Conservation (phyloP, 2,329 filamentous ascomycete genomes). For the Verticillium dahliae region DNA sequence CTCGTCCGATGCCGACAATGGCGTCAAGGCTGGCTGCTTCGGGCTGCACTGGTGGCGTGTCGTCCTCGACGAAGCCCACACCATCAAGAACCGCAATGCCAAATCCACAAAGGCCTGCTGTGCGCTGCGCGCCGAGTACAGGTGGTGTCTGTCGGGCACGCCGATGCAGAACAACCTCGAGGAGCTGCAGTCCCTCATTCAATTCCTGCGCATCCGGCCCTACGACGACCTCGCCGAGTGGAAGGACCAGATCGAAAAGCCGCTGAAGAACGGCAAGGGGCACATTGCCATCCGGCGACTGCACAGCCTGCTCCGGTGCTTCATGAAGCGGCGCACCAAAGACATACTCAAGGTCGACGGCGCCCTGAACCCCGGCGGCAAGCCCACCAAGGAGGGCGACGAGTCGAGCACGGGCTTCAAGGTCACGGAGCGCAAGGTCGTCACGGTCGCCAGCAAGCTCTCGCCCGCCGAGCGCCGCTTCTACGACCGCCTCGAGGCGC, state of each 20-base stretch:
- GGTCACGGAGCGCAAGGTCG: conserved; percentile 84
- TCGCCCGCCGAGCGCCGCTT: conserved; percentile 75
- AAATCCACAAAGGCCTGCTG: conserved; percentile 93
- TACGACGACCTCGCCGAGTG: conserved; percentile 81
- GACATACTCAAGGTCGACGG: conserved; percentile 89
- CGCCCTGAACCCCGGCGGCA: conserved; percentile 70
- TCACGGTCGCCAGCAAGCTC: conserved; percentile 72
- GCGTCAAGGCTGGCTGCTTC: conserved; percentile 74
- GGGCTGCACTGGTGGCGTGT: conserved; percentile 92
- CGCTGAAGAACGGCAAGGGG: conserved; percentile 84
- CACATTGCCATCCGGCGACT: conserved; percentile 83
- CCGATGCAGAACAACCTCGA: conserved; percentile 98
- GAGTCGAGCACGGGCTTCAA: conserved; percentile 67
- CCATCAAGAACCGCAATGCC: conserved; percentile 95
- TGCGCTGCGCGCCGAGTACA: conserved; percentile 75
- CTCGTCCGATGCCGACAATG: conserved; percentile 53
- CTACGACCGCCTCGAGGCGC: conserved; percentile 75
- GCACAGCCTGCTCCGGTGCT: conserved; percentile 78
- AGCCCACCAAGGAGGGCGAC: conserved; percentile 36
- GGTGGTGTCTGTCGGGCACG: conserved; percentile 94
- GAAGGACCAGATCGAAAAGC: conserved; percentile 85
- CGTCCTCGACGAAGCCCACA: conserved; percentile 94
- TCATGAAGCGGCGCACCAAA: conserved; percentile 98
- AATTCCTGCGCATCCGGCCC: conserved; percentile 85
- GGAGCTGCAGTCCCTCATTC: conserved; percentile 88